Evolutionary conservation across 768 basidiomycete species (phyloP), one percentile per base, ranked within the genome.

Genomic region (Rhodocollybia butyracea): DNA sequence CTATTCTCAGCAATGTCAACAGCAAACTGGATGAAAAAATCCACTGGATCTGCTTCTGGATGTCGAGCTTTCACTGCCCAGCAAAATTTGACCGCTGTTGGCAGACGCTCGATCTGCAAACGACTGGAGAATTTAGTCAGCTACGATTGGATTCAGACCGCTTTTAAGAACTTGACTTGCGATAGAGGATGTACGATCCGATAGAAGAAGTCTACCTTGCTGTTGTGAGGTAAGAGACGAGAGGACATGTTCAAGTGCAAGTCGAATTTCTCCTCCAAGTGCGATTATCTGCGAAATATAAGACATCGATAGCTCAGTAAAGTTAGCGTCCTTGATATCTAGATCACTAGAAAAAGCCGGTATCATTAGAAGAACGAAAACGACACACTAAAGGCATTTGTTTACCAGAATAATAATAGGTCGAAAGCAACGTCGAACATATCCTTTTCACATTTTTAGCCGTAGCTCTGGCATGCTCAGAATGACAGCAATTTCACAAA

Each of bases 201-300:
- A 47, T 59, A 56, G 47, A 59, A 59, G 32, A 59, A 56, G 29
- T 59, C 58, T 15, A 59, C 34, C 32, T 56, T 59, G 19, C 38
- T 48, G 21, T 59, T 31, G 32, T 59, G 56, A 38, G 55, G 22
- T 21, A 40, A 24, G 5, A 51, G n/a, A 24, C 15, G 43, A 30
- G 7, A 59, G 50, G 13, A 56, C 58, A 29, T 46, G 42, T 41
- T 53, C 32, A 26, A 59, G 43, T 13, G 58, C 27, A 19, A 26
- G 29, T 42, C 50, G 42, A 26, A 46, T 26, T 6, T 45, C 29
- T 15, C 46, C 48, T 29, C 58, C 58, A 24, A 52, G 10, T 27
- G 55, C 58, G 31, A 59, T 56, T 45, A 47, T 57, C 26, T 59
- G 54, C 31, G 46, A 24, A n/a, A 59, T 36, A 38, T 41, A 42